Percentiles rank a stretch among this genome's conserved stretches.
Evolutionary conservation across 1,284 basidiomycete species (phyloP).

Genomic region (Apiotrichum siamense): DNA sequence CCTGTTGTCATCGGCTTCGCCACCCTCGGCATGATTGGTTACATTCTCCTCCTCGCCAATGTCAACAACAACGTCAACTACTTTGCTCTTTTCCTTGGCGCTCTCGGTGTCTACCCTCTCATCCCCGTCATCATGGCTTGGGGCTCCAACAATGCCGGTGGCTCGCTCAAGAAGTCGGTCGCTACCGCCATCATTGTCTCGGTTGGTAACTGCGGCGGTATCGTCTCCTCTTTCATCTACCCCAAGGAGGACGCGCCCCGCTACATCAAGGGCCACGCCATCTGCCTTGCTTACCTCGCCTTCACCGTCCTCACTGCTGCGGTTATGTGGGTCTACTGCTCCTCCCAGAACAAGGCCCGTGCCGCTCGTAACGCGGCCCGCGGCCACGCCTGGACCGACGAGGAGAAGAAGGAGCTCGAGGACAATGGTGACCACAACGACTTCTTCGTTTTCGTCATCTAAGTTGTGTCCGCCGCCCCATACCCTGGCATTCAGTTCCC

Average conservation of each 20-base stretch:
- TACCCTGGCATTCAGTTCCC: background rate
- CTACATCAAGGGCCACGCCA: conserved; percentile 31
- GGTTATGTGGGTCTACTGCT: conserved; percentile 25
- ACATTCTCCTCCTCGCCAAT: conserved; percentile 31
- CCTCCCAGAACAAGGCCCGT: conserved; percentile 22
- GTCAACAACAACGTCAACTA: conserved; percentile 51
- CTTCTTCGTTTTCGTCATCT: conserved; percentile 36
- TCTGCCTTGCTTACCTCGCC: conserved; percentile 30
- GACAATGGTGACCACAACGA: conserved; percentile 35
- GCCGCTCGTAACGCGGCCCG: conserved; percentile 26
- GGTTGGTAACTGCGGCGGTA: conserved; percentile 54
- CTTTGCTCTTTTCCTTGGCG: conserved; percentile 53
- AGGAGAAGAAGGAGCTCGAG: conserved; percentile 29
- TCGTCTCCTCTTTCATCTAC: conserved; percentile 52
- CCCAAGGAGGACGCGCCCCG: conserved; percentile 22
- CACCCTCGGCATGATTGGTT: conserved; percentile 29
- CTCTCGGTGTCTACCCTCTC: conserved; percentile 55
- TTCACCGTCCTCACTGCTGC: conserved; percentile 19
- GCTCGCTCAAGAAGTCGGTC: conserved; percentile 54
- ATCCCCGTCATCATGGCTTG: conserved; percentile 56
- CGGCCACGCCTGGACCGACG: conserved; percentile 27
- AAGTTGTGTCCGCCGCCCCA: background rate
- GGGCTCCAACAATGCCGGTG: conserved; percentile 56
- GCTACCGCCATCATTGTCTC: conserved; percentile 56
- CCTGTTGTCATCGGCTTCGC: conserved; percentile 39